Conservation (phyloP, 2,329 filamentous ascomycete species). For the Aspergillus japonicus region DNA sequence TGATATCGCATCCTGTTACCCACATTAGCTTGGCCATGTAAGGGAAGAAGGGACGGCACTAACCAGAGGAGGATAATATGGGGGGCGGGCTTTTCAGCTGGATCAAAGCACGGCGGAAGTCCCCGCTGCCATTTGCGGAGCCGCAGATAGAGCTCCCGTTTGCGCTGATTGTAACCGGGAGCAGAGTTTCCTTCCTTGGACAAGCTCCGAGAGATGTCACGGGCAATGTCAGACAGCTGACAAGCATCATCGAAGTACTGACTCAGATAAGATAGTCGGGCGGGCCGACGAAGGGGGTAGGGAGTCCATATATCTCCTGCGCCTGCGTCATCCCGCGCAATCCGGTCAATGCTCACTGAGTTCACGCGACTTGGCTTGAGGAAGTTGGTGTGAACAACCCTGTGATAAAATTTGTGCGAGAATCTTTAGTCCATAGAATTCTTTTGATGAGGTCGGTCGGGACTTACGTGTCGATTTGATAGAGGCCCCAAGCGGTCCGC, state of each 20-base stretch:
- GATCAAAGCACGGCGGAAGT: conserved; percentile 9
- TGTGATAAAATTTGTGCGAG: neutral
- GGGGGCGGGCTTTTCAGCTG: conserved; percentile 4
- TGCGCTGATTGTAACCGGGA: conserved; percentile 1
- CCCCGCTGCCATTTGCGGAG: conserved; percentile 15
- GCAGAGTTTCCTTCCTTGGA: neutral
- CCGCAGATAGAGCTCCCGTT: conserved; percentile 13
- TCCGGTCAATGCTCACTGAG: conserved; percentile 15
- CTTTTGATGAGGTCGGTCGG: neutral
- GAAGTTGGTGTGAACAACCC: conserved; percentile 24
- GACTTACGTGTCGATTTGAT: conserved; percentile 31
- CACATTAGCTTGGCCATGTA: neutral
- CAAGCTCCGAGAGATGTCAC: conserved; percentile 17
- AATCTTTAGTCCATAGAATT: neutral
- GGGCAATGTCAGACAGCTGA: conserved; percentile 19
- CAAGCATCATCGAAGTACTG: conserved; percentile 24
- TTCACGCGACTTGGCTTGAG: conserved; percentile 17
- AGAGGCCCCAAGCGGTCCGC: conserved; percentile 27
- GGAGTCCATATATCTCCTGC: conserved; percentile 15
- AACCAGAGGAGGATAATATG: conserved; percentile 20
- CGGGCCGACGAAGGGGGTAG: conserved; percentile 12
- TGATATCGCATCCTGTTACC: conserved; percentile 28
- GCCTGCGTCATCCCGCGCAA: conserved; percentile 5
- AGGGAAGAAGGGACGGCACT: neutral
- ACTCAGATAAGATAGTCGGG: conserved; percentile 15